These are phyloP conservation scores for Kalmusia sp. DNA, from an alignment of 2,329 filamentous ascomycete species.

Conservation along the genomic window DNA sequence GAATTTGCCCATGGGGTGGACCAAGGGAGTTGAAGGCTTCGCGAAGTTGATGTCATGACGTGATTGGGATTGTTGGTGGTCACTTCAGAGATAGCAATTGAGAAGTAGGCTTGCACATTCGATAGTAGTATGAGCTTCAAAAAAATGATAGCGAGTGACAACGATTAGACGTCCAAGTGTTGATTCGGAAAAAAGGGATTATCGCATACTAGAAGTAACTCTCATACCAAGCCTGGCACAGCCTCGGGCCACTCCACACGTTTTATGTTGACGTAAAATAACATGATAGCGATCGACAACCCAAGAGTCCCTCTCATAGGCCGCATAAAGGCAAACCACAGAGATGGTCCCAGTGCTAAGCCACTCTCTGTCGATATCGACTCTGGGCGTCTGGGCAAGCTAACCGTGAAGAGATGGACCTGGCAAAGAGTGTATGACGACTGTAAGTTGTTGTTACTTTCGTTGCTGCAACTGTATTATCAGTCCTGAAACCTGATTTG, in stretches of 20 bases:
- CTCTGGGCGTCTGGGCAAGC: background rate
- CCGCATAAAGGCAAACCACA: background rate
- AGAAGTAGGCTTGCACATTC: too few species aligned
- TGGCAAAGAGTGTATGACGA: background rate
- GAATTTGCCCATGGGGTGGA: slow-evolving; percentile 20
- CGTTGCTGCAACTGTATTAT: too few species aligned
- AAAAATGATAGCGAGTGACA: too few species aligned
- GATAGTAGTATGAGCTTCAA: too few species aligned
- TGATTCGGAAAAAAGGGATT: too few species aligned
- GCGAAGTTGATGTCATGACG: slow-evolving; percentile 22
- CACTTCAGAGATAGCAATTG: too few species aligned
- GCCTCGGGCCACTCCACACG: background rate
- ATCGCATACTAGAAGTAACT: background rate
- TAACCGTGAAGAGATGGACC: background rate
- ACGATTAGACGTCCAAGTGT: too few species aligned
- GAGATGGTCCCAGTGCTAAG: background rate
- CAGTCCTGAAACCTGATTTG: too few species aligned
- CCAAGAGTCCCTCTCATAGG: background rate
- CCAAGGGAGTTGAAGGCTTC: slow-evolving; percentile 25
- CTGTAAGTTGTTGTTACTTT: background rate
- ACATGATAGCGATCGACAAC: background rate
- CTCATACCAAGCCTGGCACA: background rate
- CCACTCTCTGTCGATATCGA: background rate
- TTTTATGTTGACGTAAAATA: background rate
- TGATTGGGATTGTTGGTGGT: background rate